Conservation (phyloP, 1,284 basidiomycete genomes). For the Ceraceosorus guamensis region DNA sequence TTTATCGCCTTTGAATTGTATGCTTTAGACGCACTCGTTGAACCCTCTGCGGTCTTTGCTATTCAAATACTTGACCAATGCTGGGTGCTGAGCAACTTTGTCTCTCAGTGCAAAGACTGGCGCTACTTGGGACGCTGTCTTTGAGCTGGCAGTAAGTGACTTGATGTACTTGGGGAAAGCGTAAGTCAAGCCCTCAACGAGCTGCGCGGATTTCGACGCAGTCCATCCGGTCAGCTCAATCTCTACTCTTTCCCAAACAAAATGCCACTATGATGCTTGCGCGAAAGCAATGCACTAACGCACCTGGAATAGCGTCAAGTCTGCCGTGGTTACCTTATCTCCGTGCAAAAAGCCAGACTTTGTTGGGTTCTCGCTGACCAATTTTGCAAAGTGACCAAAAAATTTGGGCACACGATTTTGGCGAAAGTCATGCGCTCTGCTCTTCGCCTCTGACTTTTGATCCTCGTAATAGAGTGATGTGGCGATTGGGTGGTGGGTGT, state of each 20-base stretch:
- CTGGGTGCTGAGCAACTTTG: slow-evolving; percentile 39
- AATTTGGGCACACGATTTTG: slow-evolving; percentile 54
- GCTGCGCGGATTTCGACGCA: slow-evolving; percentile 18
- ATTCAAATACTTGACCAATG: slow-evolving; percentile 52
- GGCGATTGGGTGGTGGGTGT: slow-evolving; percentile 26
- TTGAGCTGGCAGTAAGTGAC: too few relatives aligned
- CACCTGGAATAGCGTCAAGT: slow-evolving; percentile 53
- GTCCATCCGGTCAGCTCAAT: neutral
- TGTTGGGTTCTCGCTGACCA: slow-evolving; percentile 46
- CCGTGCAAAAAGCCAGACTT: neutral
- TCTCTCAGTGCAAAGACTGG: slow-evolving; percentile 31
- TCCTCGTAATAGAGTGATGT: slow-evolving; percentile 51
- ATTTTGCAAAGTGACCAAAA: slow-evolving; percentile 45
- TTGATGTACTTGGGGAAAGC: slow-evolving; percentile 54
- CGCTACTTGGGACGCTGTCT: slow-evolving; percentile 41
- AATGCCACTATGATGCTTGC: neutral
- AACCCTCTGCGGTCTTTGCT: slow-evolving; percentile 50
- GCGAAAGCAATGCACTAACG: neutral
- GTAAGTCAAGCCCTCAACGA: slow-evolving; percentile 51
- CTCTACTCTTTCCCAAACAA: neutral
- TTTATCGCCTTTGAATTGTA: too few relatives aligned
- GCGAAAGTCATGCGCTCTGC: slow-evolving; percentile 51
- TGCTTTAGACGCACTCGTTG: slow-evolving; percentile 38
- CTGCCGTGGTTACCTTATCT: slow-evolving; percentile 41
- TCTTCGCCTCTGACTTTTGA: slow-evolving; percentile 51